Base-by-base conservation (phyloP, 2,329 filamentous ascomycete species). In the Penicillium sp. region DNA sequence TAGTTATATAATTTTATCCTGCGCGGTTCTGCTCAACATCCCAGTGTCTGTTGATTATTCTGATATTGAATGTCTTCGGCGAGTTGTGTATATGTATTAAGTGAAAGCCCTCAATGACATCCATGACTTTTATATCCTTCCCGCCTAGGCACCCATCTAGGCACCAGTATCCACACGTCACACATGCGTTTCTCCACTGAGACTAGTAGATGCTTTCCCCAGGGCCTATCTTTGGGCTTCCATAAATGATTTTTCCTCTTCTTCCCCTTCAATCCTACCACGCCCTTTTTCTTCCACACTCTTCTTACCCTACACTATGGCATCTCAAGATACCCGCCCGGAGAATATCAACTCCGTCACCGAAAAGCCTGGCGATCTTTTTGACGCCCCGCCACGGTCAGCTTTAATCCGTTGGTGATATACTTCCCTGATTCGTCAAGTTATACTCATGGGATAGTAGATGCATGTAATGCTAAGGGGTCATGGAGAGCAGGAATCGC, bases 401-500 rank as follows among this genome's bases (percentile, higher is more conserved):
- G 74, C 82, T 15, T 69, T 86, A 2, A 31, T 31, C 12, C 29
- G 29, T 31, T 15, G 4, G 29, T 31, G 29, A 14, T 31, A 12
- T 14, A 11, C 12, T 4, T 14, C 6, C 14, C 6, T 12, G 15
- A 77, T 85, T 54, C 84, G 76, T 27, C 7, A 26, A 5, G 9
- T 35, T 7, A 20, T 9, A 27, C 27, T 47, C 5, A 47, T 20
- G 3, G 7, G 3, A 53, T 49, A 23, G 3, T 50, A 79, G 77
- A 87, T 67, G 82, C 84, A 12, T 86, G 83, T 71, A 87, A 86
- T 67, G 79, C 78, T 49, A 69, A 77, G 57, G 84, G 84, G 6
- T 65, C 64, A 14, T 87, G 84, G 84, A 82, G 82, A 44, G 76
- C 75, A 3, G 84, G 84, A n/a, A 83, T 86, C 51, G 84, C 84